A percentile compares a stretch with the other conserved stretches of the same genome.
phyloP scores from a whole-genome alignment of 2,329 filamentous ascomycete genomes.

The Penicillium psychrosexuale region DNA sequence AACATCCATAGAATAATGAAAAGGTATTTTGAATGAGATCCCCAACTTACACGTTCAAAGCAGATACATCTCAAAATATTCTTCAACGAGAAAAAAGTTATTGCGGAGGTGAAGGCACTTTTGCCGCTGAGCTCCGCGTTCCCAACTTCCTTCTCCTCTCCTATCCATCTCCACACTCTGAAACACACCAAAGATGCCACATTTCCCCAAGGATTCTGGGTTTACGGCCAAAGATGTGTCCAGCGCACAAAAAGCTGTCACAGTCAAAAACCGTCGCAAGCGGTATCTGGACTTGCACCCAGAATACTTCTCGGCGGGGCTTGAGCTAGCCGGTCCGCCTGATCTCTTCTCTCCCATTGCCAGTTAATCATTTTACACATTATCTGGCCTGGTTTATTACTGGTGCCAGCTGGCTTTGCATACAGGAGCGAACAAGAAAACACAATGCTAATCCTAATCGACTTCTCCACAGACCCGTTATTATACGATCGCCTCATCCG shows the following conservation, averaged over 20 bases:
- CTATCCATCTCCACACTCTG: conserved; percentile 9
- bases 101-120: conserved; percentile 18
- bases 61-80: conserved; percentile 14
- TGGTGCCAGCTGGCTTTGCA: conserved; percentile 10
- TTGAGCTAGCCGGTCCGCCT: conserved; percentile 59
- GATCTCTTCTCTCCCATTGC: conserved; percentile 27
- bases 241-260: conserved; percentile 42
- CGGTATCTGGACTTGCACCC: conserved; percentile 71
- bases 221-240: conserved; percentile 16
- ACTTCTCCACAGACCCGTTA: conserved; percentile 59
- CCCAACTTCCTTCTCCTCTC: conserved; percentile 15
- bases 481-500: conserved; percentile 79
- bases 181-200: conserved; percentile 32
- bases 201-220: conserved; percentile 36
- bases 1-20: background rate
- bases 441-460: conserved; percentile 27
- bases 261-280: conserved; percentile 71
- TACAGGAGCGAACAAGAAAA: conserved; percentile 7
- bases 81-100: conserved; percentile 8
- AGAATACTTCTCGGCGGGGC: conserved; percentile 64
- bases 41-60: conserved; percentile 21
- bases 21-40: background rate
- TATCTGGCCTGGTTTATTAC: background rate
- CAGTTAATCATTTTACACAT: conserved; percentile 11
- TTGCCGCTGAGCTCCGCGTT: conserved; percentile 32